Evolutionary conservation across 140 eudicot species (phyloP), one percentile per base, ranked within the genome.

Genomic region (Senecio squalidus): DNA sequence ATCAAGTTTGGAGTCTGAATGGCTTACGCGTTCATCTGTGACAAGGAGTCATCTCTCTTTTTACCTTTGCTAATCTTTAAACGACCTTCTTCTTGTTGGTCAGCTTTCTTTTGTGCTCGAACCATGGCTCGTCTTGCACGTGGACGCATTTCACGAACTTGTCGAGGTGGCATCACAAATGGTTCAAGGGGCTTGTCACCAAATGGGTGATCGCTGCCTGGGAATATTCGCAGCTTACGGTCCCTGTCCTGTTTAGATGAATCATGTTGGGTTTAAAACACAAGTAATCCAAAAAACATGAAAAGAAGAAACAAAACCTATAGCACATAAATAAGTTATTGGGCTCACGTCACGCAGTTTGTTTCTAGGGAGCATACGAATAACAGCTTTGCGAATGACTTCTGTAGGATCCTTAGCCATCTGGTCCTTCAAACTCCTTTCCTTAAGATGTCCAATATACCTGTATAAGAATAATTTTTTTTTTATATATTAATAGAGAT

Each of bases 351-450:
- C 98, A 15, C 98, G 96, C 49, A 90, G 66, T 74, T 90, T 90
- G 69, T 90, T 90, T 66, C 98, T 72, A 15, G 98, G 98, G 36
- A 90, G 94, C 98, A 90, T 90, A 36, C 98, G 94, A 49, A 86
- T 18, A 26, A 90, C 94, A 76, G 98, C 98, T 83, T 90, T 90
- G 17, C 98, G 86, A 50, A 90, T 90, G 58, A 90, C 98, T 80
- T 86, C 98, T 17, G 96, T 90, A 51, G 98, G 96, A 80, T 90
- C 98, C 74, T 80, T 90, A 0, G 79, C 83, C 98, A 90, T 71
- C 64, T 90, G 98, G 68, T 86, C 98, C 75, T 86, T 86, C 56
- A 90, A 77, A 61, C 76, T 90, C 80, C 98, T 80, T 70, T 90
- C 88, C 76, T 90, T 90, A 2, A 90, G 96, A 62, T 90, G 83